A percentile compares a stretch with the other conserved stretches of the same genome.
Conservation (phyloP, 2,329 filamentous ascomycete species). For the Apiospora phragmitis region DNA sequence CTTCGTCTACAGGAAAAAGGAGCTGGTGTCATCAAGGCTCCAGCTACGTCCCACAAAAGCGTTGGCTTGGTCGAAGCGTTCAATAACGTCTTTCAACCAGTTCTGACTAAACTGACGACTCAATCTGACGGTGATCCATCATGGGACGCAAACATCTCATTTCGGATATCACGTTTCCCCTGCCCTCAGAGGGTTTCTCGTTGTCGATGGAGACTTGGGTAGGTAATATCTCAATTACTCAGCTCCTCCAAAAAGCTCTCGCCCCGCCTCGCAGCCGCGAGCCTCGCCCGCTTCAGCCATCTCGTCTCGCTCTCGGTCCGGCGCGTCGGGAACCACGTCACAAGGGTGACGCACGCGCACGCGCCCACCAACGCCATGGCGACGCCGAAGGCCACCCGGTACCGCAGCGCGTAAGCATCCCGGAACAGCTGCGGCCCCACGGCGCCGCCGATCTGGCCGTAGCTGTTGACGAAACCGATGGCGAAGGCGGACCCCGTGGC, state of each 20-base stretch:
- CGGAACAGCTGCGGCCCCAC: constrained; percentile 49
- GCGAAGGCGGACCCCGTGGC: constrained; percentile 51
- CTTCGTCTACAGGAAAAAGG: no score
- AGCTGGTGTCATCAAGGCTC: no score
- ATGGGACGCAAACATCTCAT: no score
- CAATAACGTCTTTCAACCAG: no score
- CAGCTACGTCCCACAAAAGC: no score
- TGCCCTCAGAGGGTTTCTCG: not conserved
- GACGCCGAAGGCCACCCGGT: constrained; percentile 42
- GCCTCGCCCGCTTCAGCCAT: constrained; percentile 40
- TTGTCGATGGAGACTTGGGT: not conserved
- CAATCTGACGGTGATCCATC: not conserved
- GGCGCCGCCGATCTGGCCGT: constrained; percentile 50
- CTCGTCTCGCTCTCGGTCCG: constrained; percentile 42
- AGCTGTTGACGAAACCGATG: constrained; percentile 51
- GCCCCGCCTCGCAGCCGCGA: constrained; percentile 40
- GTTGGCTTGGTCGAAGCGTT: no score
- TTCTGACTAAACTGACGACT: no score
- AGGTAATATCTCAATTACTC: not conserved
- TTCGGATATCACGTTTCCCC: not conserved
- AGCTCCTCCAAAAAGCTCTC: constrained; percentile 22
- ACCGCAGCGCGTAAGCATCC: constrained; percentile 45
- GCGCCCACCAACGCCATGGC: constrained; percentile 45
- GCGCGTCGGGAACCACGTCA: not conserved
- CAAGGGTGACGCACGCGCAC: constrained; percentile 38